Percentiles rank a stretch among this genome's conserved stretches.
These are phyloP conservation scores for Rhynchospora tenuis DNA, from an alignment of 176 grass and related monocot species.

Conservation along the genomic window DNA sequence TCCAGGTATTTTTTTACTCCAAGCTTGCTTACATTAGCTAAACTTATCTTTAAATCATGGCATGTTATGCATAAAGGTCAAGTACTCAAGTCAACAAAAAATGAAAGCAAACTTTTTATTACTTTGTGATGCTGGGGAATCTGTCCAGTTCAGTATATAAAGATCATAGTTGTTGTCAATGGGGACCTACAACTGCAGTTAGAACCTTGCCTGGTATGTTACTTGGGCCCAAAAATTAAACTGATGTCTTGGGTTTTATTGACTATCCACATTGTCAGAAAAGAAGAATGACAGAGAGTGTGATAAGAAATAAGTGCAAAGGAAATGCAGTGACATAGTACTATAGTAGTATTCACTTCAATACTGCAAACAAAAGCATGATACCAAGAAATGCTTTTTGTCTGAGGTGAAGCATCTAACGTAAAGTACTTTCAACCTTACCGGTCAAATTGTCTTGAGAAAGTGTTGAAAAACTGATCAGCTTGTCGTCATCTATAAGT, in stretches of 20 bases:
- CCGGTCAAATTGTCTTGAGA: background rate
- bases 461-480: background rate
- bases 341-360: background rate
- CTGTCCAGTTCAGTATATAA: no score
- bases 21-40: background rate
- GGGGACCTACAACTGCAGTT: background rate
- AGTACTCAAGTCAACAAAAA: no score
- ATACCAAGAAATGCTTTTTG: background rate
- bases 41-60: background rate
- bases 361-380: background rate
- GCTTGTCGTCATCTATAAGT: background rate
- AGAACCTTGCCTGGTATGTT: no score
- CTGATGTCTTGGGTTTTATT: background rate
- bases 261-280: background rate
- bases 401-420: background rate
- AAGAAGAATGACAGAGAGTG: background rate
- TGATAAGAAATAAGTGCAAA: background rate
- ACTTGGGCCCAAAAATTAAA: no score
- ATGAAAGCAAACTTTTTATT: background rate
- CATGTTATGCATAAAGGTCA: background rate
- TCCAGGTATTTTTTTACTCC: background rate
- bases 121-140: background rate
- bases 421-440: background rate
- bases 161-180: background rate
- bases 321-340: background rate